Evolutionary conservation across 2,329 filamentous ascomycete genomes (phyloP).

Genomic region (Nectriaceae sp.): DNA sequence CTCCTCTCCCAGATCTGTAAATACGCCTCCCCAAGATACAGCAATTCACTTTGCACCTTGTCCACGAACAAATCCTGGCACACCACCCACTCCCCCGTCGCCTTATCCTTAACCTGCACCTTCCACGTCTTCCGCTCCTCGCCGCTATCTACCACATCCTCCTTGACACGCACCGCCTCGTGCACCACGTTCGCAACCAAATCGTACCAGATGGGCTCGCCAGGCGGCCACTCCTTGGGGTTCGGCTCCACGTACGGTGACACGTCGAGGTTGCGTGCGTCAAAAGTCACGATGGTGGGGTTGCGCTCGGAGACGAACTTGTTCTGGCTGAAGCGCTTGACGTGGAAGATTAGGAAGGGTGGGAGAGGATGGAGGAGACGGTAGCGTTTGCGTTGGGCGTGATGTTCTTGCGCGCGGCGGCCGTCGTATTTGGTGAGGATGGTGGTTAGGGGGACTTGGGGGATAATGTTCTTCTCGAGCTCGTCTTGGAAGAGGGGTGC

Average conservation of each 20-base stretch:
- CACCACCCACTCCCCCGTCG: constrained; percentile 84
- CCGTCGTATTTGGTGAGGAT: constrained; percentile 95
- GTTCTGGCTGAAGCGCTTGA: constrained; percentile 96
- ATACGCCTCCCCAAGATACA: constrained; percentile 94
- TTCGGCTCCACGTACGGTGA: constrained; percentile 90
- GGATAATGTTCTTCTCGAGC: constrained; percentile 93
- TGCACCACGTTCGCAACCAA: constrained; percentile 93
- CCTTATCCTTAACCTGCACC: constrained; percentile 82
- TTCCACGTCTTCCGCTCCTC: constrained; percentile 92
- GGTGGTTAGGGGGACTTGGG: constrained; percentile 79
- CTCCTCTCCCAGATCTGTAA: constrained; percentile 94
- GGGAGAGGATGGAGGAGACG: constrained; percentile 87
- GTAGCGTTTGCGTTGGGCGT: constrained; percentile 86
- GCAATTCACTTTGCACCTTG: constrained; percentile 80
- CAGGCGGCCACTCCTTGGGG: constrained; percentile 65
- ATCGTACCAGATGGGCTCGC: constrained; percentile 91
- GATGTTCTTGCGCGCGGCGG: constrained; percentile 80
- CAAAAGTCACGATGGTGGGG: constrained; percentile 97
- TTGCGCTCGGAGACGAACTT: constrained; percentile 97
- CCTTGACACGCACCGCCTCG: constrained; percentile 74
- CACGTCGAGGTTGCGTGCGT: constrained; percentile 80
- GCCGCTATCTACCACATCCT: constrained; percentile 86
- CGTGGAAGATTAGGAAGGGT: constrained; percentile 88
- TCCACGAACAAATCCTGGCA: constrained; percentile 95
- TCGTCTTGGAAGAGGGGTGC: constrained; percentile 96